phyloP scores from a whole-genome alignment of 208 protist species.

The Blechomonas ayalai region DNA sequence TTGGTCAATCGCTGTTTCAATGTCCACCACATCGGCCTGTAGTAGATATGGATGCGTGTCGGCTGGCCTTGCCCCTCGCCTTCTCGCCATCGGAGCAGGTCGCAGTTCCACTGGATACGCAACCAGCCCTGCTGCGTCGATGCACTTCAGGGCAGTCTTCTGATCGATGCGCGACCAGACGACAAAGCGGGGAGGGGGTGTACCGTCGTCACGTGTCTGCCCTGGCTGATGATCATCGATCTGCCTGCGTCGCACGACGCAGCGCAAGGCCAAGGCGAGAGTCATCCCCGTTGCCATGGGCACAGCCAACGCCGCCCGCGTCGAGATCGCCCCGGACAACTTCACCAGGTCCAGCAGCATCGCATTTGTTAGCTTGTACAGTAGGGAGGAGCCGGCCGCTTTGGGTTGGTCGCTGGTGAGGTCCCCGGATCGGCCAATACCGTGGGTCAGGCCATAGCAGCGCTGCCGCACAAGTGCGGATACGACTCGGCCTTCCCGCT shows the following conservation, averaged over 20 bases:
- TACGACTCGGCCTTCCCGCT: slow-evolving; percentile 93
- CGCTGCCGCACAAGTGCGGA: slow-evolving; percentile 73
- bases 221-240: not conserved
- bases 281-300: slow-evolving; percentile 96
- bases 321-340: slow-evolving; percentile 34
- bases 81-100: slow-evolving; percentile 22
- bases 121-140: slow-evolving; percentile 75
- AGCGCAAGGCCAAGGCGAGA: slow-evolving; percentile 73
- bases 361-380: slow-evolving; percentile 88
- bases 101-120: slow-evolving; percentile 49
- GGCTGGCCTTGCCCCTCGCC: slow-evolving; percentile 7
- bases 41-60: slow-evolving; percentile 38
- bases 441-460: slow-evolving; percentile 90
- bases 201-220: not conserved
- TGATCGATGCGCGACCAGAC: slow-evolving; percentile 97
- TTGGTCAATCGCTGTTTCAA: slow-evolving; percentile 55
- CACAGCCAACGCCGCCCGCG: slow-evolving; percentile 73
- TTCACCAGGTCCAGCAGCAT: slow-evolving; percentile 80
- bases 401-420: slow-evolving; percentile 95
- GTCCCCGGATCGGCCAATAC: slow-evolving; percentile 94
- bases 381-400: slow-evolving; percentile 94
- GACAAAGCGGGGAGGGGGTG: slow-evolving; percentile 61
- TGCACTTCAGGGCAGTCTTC: slow-evolving; percentile 97
- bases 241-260: slow-evolving; percentile 18
- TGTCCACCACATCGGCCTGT: slow-evolving; percentile 55